Base-by-base conservation (phyloP, 2,329 filamentous ascomycete genomes). In the Orbilia quercus region DNA sequence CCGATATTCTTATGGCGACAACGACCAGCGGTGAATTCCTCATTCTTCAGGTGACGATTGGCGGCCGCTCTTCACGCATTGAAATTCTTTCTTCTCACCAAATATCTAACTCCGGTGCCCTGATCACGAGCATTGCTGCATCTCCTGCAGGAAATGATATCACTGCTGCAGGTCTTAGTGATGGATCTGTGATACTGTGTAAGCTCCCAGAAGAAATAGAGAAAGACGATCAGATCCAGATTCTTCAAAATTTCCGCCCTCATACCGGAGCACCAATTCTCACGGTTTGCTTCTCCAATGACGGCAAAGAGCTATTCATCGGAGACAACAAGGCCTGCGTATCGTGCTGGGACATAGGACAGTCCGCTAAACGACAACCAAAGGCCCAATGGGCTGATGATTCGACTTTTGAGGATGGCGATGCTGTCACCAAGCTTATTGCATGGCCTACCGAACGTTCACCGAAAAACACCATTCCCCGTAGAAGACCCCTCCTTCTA, bases 371-470 rank as follows among this genome's bases (percentile, higher is more conserved):
- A 11, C 47, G 44, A 4, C 36, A 69, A 31, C 70, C 64, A 11
- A 20, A 74, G 11, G 23, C 50, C 11, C 50, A 62, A 54, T 74
- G 70, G 70, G 22, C 22, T 31, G 70, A 74, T 18, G 58, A 69
- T 11, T 48, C 45, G 1, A 63, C 48, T 6, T 69, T 67, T 22
- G 50, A 23, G 1, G 74, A 76, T 25, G 47, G 55, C 12, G 50
- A 63, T 28, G 70, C 60, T 2, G 59, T 75, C 20, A 76, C 75
- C 4, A 60, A 64, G 7, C 55, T 76, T 11, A 66, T 76, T 5
- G 38, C 75, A 1, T 76, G 74, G 74, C 75, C 75, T 1, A 70
- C 75, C 7, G 60, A 71, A n/a, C 48, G 63, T 14, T 74, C 69
- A 0, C 58, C 65, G 1, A 75, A 76, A 44, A 70, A 73, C n/a